Conservation (phyloP, 202 grass and related monocot genomes). For the Setaria viridis region DNA sequence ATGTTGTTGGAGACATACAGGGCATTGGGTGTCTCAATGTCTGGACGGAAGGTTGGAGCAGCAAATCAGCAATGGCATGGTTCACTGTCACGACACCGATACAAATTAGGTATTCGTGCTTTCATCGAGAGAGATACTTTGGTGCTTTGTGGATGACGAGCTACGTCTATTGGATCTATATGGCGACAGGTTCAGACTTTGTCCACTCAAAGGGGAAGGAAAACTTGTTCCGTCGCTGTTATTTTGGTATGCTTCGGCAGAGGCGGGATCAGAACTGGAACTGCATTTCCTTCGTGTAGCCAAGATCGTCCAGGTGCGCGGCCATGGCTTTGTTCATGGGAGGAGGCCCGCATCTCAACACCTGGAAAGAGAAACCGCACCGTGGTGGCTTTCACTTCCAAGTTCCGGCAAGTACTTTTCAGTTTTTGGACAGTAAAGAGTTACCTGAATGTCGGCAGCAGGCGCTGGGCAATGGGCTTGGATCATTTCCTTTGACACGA, state of each 20-base stretch:
- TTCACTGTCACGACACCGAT: not conserved
- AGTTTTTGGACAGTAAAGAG: not conserved
- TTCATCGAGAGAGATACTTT: not conserved
- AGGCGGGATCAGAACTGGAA: constrained; percentile 74
- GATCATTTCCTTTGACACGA: constrained; percentile 93
- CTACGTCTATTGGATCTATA: not conserved
- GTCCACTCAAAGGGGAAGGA: not conserved
- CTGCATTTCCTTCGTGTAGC: constrained; percentile 94
- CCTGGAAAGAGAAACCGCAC: constrained; percentile 48
- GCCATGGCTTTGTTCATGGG: constrained; percentile 99
- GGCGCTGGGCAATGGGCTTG: constrained; percentile 72
- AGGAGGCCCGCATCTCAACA: constrained; percentile 94
- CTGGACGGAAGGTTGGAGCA: not conserved
- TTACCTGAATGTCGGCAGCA: constrained; percentile 82
- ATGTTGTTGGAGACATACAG: not conserved
- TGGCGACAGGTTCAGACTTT: not conserved
- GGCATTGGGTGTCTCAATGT: not conserved
- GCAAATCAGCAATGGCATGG: not conserved
- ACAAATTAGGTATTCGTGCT: not conserved
- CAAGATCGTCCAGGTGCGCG: constrained; percentile 74
- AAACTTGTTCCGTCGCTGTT: not conserved
- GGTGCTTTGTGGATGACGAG: not conserved
- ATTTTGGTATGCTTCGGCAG: constrained; percentile 33
- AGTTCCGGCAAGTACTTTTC: not conserved
- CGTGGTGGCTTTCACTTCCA: not conserved